Evolutionary conservation across 192 early-diverging fungal genomes (phyloP).

Genomic region (Gorgonomyces haynaldii): DNA sequence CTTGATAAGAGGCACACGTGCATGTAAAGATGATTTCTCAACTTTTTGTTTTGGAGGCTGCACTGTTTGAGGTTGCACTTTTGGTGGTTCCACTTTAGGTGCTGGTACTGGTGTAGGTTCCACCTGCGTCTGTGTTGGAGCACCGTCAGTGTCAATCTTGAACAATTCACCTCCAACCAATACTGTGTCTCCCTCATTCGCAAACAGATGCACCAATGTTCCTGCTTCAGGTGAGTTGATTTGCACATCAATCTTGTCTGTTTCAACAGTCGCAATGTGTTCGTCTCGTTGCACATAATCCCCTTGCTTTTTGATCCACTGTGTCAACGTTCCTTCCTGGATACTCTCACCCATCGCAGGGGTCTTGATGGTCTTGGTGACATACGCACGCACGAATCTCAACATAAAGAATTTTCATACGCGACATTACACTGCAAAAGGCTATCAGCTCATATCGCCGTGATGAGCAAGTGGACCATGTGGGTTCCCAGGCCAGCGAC

Average conservation of each 20-base stretch:
- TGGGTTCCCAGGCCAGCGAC: no score
- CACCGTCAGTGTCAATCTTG: conserved; percentile 64
- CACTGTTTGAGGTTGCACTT: background rate
- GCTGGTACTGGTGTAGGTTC: background rate
- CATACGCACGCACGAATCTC: no score
- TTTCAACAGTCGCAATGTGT: conserved; percentile 93
- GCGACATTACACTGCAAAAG: no score
- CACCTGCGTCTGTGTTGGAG: conserved; percentile 11
- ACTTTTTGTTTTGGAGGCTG: background rate
- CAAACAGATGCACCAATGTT: conserved; percentile 66
- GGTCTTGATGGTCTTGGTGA: conserved; percentile 37
- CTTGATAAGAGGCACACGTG: conserved; percentile 6
- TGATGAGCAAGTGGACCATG: no score
- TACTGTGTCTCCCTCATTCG: conserved; percentile 80
- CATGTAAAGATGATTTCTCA: background rate
- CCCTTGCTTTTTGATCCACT: conserved; percentile 94
- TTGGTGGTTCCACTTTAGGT: background rate
- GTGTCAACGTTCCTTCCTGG: conserved; percentile 90
- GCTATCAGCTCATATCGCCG: no score
- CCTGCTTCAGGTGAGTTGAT: conserved; percentile 93
- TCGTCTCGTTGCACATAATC: conserved; percentile 92
- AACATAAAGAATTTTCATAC: no score
- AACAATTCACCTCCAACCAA: conserved; percentile 82
- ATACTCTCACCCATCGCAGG: conserved; percentile 98
- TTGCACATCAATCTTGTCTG: conserved; percentile 97